Base-by-base conservation (phyloP, 83 land plant species). In the Diphasiastrum complanatum region DNA sequence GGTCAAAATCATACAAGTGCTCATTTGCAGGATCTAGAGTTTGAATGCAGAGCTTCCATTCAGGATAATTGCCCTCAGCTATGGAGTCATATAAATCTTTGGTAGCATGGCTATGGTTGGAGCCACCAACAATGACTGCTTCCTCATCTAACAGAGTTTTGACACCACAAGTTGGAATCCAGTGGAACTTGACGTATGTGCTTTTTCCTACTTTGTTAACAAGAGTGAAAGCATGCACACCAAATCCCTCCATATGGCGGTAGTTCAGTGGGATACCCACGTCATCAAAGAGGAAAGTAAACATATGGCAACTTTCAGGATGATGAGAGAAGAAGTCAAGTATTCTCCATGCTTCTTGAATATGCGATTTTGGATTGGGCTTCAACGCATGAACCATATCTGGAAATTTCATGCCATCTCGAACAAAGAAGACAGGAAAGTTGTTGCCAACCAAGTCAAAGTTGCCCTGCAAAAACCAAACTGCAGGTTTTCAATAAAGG, bases 401-500 rank as follows among this genome's bases (percentile, higher is more conserved):
- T 0, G 76, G 76, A 24, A 73, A 73, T 46, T 73, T 73, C 30
- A 73, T 2, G 0, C 58, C 52, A 47, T 73, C 76, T 10, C 71
- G 38, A n/a, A 73, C 54, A 30, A 65, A 73, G 62, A 73, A 73
- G 3, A 73, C 71, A 1, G 76, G 76, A 11, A 58, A 50, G 57
- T 73, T 73, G 43, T 73, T 73, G 32, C 76, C 76, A 2, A 65
- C 69, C 76, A 73, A 48, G 65, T 73, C 76, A 55, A 53, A 73
- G 22, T 58, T 73, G 3, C 76, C 76, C 24, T 19, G 53, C 53
- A 50, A 50, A 0, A 24, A 30, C 58, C 43, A 38, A 8, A 38
- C n/a, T n/a, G n/a, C n/a, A n/a, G 5, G 23, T 24, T 6, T 18
- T 8, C 16, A 40, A 40, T 16, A 8, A 40, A 8, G 16, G 43